These are phyloP conservation scores for Clohesyomyces aquaticus DNA, from an alignment of 495 filamentous ascomycete species.

Conservation along the genomic window DNA sequence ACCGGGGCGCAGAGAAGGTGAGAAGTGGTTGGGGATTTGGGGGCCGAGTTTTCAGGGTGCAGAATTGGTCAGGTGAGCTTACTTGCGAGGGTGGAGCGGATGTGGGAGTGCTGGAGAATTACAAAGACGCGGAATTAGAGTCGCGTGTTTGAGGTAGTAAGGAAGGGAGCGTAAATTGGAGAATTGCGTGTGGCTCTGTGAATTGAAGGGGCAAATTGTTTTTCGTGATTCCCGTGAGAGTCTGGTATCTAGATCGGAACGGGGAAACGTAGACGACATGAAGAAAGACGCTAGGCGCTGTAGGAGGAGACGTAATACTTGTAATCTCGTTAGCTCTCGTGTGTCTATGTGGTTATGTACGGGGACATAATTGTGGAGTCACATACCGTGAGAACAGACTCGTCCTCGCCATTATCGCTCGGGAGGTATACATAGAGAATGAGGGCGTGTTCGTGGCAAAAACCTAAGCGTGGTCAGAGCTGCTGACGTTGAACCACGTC, in stretches of 20 bases:
- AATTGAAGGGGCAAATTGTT: background rate
- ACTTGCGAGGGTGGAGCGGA: no score
- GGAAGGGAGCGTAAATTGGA: no score
- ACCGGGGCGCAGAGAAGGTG: no score
- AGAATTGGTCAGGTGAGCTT: no score
- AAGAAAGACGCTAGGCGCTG: constrained; percentile 32
- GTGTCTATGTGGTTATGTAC: background rate
- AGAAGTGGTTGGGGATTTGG: no score
- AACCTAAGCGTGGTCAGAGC: constrained; percentile 50
- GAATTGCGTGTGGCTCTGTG: no score
- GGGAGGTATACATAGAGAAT: constrained; percentile 84
- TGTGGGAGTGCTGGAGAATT: no score
- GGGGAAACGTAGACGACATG: background rate
- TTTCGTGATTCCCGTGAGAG: background rate
- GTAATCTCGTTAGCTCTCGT: constrained; percentile 15
- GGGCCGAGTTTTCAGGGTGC: no score
- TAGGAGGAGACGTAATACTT: constrained; percentile 50
- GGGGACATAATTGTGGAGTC: background rate
- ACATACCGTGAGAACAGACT: constrained; percentile 49
- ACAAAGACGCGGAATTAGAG: no score
- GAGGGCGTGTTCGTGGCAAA: constrained; percentile 77
- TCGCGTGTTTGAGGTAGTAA: no score
- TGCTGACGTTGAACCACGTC: constrained; percentile 1
- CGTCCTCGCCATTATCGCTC: constrained; percentile 43
- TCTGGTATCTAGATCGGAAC: background rate